phyloP scores from a whole-genome alignment of 2,329 filamentous ascomycete genomes.

The Phyllosticta paracitricarpa region DNA sequence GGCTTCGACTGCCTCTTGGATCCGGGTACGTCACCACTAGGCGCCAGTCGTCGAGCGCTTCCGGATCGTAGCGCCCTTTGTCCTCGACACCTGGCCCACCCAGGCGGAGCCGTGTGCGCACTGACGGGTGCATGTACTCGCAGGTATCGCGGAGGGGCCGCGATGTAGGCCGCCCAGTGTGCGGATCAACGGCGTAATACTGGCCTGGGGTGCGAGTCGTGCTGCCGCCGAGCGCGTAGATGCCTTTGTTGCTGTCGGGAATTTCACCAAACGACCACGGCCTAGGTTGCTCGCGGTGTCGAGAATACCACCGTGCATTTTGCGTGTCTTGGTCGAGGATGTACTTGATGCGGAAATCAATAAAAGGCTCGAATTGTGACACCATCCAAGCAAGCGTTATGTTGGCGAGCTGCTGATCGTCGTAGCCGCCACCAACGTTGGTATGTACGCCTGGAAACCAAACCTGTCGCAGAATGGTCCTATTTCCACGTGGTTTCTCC shows the following conservation, averaged over 20 bases:
- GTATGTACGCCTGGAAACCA: conserved; percentile 41
- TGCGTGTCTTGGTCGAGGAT: conserved; percentile 30
- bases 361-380: conserved; percentile 38
- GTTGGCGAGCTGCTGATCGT: conserved; percentile 40
- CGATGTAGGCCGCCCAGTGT: conserved; percentile 31
- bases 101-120: conserved; percentile 35
- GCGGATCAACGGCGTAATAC: conserved; percentile 37
- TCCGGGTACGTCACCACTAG: conserved; percentile 34
- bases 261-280: conserved; percentile 40
- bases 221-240: conserved; percentile 38
- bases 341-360: conserved; percentile 40
- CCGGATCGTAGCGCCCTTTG: conserved; percentile 35
- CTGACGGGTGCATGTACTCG: conserved; percentile 43
- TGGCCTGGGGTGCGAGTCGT: conserved; percentile 37
- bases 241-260: conserved; percentile 34
- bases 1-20: not conserved
- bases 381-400: conserved; percentile 50
- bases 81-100: conserved; percentile 38
- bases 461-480: conserved; percentile 30
- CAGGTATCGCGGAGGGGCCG: conserved; percentile 38
- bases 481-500: conserved; percentile 33
- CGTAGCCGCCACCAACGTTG: conserved; percentile 40
- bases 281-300: conserved; percentile 24
- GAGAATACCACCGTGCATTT: conserved; percentile 4
- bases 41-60: conserved; percentile 38